Base-by-base conservation (phyloP, 768 basidiomycete species). In the Suillus subluteus region DNA sequence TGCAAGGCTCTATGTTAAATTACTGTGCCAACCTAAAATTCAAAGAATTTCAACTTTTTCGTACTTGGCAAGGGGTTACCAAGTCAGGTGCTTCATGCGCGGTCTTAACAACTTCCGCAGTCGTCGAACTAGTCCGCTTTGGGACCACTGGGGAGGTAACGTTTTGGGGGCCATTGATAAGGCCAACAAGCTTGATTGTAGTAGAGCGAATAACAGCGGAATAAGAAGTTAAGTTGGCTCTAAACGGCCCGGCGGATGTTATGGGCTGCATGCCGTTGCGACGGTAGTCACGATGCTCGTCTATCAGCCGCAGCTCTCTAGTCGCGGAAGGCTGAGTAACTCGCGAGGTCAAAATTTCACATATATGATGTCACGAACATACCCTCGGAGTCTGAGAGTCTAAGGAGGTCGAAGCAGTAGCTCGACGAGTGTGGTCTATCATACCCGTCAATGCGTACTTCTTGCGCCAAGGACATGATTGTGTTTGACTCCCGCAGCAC, bases 1-100 rank as follows among this genome's bases (percentile, higher is more conserved):
- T 26, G 26, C 15, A 23, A 23, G 3, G 37, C 16, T 35, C 32
- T 4, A 38, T 58, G 38, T n/a, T 58, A 59, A 59, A 8, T 38
- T 35, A 4, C 37, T 38, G 23, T 23, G 38, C 16, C 40, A 26
- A 59, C 58, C 58, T 41, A 59, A 59, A 40, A 8, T 18, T 41
- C 23, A 18, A 23, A 3, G n/a, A 58, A 7, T 38, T 23, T 13
- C 6, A 38, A 15, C 38, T n/a, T 58, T 58, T 40, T 15, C 15
- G 23, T 26, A 30, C 58, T 61, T 61, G 18, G 26, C 26, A 41
- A 61, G 58, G 40, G 58, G 58, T 30, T 61, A 8, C 41, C 26
- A 11, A 18, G 40, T 61, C 58, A 61, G 40, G 58, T 61, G 58
- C 9, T 23, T 50, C 18, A 15, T 23, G 8, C 58, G 38, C 6